Conservation (phyloP, 208 protist genomes). For the Trypanosoma congolense region DNA sequence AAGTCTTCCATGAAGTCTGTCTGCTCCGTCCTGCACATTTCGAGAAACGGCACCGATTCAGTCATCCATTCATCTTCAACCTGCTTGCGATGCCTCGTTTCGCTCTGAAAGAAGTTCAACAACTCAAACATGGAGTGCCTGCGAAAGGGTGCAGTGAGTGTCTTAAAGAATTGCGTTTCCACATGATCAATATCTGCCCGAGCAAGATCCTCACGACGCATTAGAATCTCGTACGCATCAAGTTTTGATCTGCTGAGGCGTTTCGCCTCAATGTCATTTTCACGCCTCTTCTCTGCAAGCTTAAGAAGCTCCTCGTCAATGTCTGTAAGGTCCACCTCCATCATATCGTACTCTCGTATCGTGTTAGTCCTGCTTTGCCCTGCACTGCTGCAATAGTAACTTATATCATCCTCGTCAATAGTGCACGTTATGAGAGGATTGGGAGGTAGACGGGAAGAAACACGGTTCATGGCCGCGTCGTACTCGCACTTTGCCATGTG, state of each 20-base stretch:
- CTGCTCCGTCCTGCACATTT: slow-evolving; percentile 10
- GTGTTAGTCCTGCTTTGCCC: slow-evolving; percentile 4
- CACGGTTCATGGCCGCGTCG: slow-evolving; percentile 27
- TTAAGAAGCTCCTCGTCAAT: slow-evolving; percentile 25
- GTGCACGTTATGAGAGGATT: not conserved
- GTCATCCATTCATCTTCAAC: slow-evolving; percentile 26
- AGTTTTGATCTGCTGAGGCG: slow-evolving; percentile 15
- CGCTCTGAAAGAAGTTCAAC: slow-evolving; percentile 23
- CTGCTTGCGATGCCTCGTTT: slow-evolving; percentile 7
- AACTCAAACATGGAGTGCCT: slow-evolving; percentile 13
- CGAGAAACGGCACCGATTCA: slow-evolving; percentile 39
- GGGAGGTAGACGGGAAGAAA: slow-evolving; percentile 23
- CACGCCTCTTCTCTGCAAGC: slow-evolving; percentile 19
- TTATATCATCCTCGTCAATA: slow-evolving; percentile 14
- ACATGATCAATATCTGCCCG: slow-evolving; percentile 43
- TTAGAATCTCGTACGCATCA: slow-evolving; percentile 12
- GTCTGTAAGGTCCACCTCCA: slow-evolving; percentile 9
- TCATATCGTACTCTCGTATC: slow-evolving; percentile 3
- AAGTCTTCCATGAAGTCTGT: slow-evolving; percentile 24
- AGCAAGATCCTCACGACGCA: slow-evolving; percentile 30
- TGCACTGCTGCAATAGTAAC: slow-evolving; percentile 22
- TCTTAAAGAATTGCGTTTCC: slow-evolving; percentile 13
- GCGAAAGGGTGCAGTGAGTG: slow-evolving; percentile 4
- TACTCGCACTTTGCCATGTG: slow-evolving; percentile 38
- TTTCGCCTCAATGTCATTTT: slow-evolving; percentile 18